These are phyloP conservation scores for Colletotrichum gigasporum DNA, from an alignment of 2,329 filamentous ascomycete genomes.

Conservation along the genomic window DNA sequence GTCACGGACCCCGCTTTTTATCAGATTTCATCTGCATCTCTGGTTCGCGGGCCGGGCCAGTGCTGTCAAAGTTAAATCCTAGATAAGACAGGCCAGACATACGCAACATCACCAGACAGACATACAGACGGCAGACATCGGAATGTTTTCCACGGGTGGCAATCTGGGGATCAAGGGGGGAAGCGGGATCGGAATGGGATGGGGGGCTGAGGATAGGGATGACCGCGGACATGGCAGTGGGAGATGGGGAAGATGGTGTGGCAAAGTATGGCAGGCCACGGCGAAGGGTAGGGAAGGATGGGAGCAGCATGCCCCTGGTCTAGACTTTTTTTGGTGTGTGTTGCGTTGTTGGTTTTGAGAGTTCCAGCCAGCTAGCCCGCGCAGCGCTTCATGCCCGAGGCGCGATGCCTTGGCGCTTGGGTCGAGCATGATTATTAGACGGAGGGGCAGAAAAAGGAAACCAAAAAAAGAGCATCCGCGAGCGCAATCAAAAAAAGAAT, in stretches of 20 bases:
- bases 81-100: slow-evolving; percentile 10
- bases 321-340: slow-evolving; percentile 4
- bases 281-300: background rate
- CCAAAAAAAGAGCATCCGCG: slow-evolving; percentile 15
- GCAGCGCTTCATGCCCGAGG: too few species aligned
- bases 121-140: background rate
- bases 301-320: background rate
- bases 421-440: background rate
- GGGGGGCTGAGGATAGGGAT: background rate
- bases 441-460: slow-evolving; percentile 20
- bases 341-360: background rate
- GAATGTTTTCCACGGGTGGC: slow-evolving; percentile 14
- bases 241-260: background rate
- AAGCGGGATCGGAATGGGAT: background rate
- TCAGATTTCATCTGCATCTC: slow-evolving; percentile 26
- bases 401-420: background rate
- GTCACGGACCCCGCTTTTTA: slow-evolving; percentile 11
- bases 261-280: background rate
- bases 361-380: too few species aligned
- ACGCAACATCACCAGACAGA: too few species aligned
- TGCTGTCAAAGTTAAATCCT: slow-evolving; percentile 26
- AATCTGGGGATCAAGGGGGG: slow-evolving; percentile 6
- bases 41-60: slow-evolving; percentile 29
- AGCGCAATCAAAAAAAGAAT: slow-evolving; percentile 27
- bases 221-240: background rate